Base-by-base conservation (phyloP, 345 rosid genomes). In the Lagerstroemia speciosa region DNA sequence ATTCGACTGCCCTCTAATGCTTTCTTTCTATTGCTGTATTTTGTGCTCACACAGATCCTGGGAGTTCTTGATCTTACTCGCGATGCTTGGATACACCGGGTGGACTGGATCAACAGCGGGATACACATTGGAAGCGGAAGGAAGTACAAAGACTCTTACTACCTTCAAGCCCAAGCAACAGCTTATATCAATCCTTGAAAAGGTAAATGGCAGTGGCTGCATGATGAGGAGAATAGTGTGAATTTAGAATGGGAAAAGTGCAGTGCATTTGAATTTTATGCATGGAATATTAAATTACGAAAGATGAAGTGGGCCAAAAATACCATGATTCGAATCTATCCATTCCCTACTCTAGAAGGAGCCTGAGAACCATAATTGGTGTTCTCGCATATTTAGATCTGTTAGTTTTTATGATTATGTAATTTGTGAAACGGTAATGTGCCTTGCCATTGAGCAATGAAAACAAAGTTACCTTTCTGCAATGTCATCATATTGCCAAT, bases 111-210 rank as follows among this genome's bases (percentile, higher is more conserved):
- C 69, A 81, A 78, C 34, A 89, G 78, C 67, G 99, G 99, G 66
- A 82, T 94, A 74, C 86, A 84, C 72, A 53, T 83, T 20, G 95
- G 91, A 19, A 87, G 84, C 63, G 85, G 84, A 71, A 86, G 86
- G 78, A 94, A 91, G 83, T 94, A 94, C 81, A 89, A 82, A 81
- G 97, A 94, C 73, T 94, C 98, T 43, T 87, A 82, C 78, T 91
- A 81, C 66, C 78, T 91, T 69, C 89, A 89, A 82, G 95, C 92
- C 45, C 93, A 88, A 78, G 92, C 95, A 6, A 77, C 84, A 84
- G 88, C 91, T 67, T 89, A 84, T 73, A 89, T 94, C 55, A 89
- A 89, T 71, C 81, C 85, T 43, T 83, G 70, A 72, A 55, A 72
- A 72, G 66, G 48, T 66, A 29, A 40, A 29, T 1, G 15, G 34